phyloP scores from a whole-genome alignment of 345 rosid genomes.

The Populus deltoides region DNA sequence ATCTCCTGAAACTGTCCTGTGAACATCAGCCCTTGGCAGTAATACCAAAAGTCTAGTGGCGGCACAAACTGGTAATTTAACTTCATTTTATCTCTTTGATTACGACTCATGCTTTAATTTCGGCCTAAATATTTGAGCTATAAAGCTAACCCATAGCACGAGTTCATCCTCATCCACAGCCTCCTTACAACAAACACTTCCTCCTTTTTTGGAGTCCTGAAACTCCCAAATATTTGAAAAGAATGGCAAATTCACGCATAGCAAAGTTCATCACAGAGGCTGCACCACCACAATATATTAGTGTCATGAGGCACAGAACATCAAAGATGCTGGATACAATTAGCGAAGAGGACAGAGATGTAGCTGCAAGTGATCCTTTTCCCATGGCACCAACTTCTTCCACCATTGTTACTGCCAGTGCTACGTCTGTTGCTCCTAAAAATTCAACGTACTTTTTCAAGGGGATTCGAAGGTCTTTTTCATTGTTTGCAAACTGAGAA shows the following conservation, averaged over 20 bases:
- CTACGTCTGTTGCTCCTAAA: conserved; percentile 11
- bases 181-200: not conserved
- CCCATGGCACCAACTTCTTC: conserved; percentile 24
- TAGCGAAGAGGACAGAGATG: conserved; percentile 74
- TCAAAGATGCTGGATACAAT: conserved; percentile 72
- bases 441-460: conserved; percentile 17
- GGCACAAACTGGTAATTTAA: conserved; percentile 26
- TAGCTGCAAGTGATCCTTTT: conserved; percentile 25
- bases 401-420: conserved; percentile 1
- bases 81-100: conserved; percentile 4
- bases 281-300: conserved; percentile 76
- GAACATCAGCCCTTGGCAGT: conserved; percentile 12
- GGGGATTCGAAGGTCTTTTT: conserved; percentile 23
- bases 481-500: conserved; percentile 13
- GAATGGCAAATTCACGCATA: conserved; percentile 61
- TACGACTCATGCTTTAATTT: conserved; percentile 25
- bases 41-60: conserved; percentile 31
- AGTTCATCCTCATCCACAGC: conserved; percentile 22
- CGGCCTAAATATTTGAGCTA: conserved; percentile 23
- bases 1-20: not conserved
- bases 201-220: not conserved
- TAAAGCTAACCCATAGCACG: conserved; percentile 15
- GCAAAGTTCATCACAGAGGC: conserved; percentile 72
- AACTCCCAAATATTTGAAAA: not conserved
- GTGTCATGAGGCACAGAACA: conserved; percentile 64